These are phyloP conservation scores for Pisolithus marmoratus DNA, from an alignment of 768 basidiomycete genomes.

Conservation along the genomic window DNA sequence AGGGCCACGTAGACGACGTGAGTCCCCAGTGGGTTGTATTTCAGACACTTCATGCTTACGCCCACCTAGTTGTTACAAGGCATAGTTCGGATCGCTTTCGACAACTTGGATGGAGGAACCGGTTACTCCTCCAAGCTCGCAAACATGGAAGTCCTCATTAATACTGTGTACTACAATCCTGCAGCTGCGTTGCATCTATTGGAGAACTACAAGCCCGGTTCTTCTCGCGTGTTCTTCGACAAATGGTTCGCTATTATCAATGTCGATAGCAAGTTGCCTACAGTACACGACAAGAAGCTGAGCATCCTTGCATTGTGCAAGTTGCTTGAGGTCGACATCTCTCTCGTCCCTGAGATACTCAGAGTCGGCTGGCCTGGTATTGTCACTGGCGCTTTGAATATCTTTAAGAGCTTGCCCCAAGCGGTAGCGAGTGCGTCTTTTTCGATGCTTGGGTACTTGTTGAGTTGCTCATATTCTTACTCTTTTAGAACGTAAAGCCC, in stretches of 20 bases:
- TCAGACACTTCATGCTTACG: not conserved
- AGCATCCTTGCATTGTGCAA: slow-evolving; percentile 71
- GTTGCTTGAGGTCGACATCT: slow-evolving; percentile 64
- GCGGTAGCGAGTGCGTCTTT: slow-evolving; percentile 62
- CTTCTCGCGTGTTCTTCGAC: slow-evolving; percentile 73
- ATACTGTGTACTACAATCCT: slow-evolving; percentile 80
- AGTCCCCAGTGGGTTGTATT: slow-evolving; percentile 16
- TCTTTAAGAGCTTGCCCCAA: slow-evolving; percentile 74
- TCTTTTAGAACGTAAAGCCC: slow-evolving; percentile 48
- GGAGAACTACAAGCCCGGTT: slow-evolving; percentile 53
- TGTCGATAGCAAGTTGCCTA: slow-evolving; percentile 51
- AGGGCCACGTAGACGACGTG: slow-evolving; percentile 75
- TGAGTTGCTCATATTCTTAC: not conserved
- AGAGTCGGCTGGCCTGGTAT: slow-evolving; percentile 73
- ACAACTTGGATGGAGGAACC: slow-evolving; percentile 52
- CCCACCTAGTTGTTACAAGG: slow-evolving; percentile 50
- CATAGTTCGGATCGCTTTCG: slow-evolving; percentile 59
- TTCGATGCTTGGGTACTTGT: not conserved
- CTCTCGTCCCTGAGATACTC: slow-evolving; percentile 50
- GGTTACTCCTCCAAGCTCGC: slow-evolving; percentile 65
- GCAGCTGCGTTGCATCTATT: slow-evolving; percentile 70
- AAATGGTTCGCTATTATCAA: slow-evolving; percentile 78
- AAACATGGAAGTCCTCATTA: slow-evolving; percentile 80
- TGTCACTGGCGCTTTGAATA: slow-evolving; percentile 59
- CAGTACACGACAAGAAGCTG: slow-evolving; percentile 89